Conservation (phyloP, 148 eudicot genomes). For the Suaeda aralocaspica region DNA sequence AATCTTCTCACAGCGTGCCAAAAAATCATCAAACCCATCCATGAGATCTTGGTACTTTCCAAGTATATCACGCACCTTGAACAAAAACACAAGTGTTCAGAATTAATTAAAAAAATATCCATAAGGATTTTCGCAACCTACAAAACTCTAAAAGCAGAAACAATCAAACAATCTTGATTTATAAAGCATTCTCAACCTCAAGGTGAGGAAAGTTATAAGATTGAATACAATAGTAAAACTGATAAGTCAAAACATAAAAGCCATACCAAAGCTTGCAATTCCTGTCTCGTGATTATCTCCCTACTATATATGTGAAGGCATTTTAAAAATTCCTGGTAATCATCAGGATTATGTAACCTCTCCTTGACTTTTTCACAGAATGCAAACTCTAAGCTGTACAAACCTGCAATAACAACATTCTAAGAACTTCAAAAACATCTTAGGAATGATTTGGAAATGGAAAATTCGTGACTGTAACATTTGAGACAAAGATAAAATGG, state of each 20-base stretch:
- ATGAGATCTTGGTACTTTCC: conserved; percentile 85
- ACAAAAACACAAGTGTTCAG: conserved; percentile 19
- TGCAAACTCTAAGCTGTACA: conserved; percentile 68
- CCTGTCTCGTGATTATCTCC: conserved; percentile 80
- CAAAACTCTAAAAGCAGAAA: neutral
- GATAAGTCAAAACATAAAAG: neutral
- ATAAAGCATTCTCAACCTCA: neutral
- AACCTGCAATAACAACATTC: conserved; percentile 38
- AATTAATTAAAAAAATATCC: neutral
- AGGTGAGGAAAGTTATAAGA: neutral
- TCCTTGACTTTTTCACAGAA: conserved; percentile 96
- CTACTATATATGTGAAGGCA: conserved; percentile 93
- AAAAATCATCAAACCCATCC: conserved; percentile 88
- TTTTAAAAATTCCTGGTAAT: conserved; percentile 94
- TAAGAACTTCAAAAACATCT: conserved; percentile 11
- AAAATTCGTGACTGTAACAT: neutral
- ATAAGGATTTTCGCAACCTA: neutral
- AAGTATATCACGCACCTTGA: conserved; percentile 76
- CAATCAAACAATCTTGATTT: neutral
- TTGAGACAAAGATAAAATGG: neutral
- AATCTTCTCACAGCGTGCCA: conserved; percentile 72
- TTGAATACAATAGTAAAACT: neutral
- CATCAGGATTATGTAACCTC: conserved; percentile 56
- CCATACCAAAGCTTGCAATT: conserved; percentile 78
- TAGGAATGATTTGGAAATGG: neutral